phyloP scores from a whole-genome alignment of 495 filamentous ascomycete species.

The Aspergillus olivimuriae region DNA sequence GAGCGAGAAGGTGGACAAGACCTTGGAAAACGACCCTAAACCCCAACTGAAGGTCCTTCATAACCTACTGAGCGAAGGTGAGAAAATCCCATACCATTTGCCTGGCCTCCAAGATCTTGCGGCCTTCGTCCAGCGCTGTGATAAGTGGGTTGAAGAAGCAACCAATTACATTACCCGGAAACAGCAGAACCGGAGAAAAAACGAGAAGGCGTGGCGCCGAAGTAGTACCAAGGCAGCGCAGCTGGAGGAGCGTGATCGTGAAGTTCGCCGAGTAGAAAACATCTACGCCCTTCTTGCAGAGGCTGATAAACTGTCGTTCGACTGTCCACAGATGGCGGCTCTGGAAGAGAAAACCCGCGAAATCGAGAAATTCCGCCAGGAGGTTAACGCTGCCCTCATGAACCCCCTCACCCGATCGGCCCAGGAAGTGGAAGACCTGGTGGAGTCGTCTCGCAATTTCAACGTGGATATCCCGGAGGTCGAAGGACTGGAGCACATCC shows the following conservation, averaged over 20 bases:
- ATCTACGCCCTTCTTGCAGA: slow-evolving; percentile 76
- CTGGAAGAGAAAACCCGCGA: slow-evolving; percentile 82
- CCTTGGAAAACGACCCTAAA: slow-evolving; percentile 72
- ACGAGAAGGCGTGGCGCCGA: slow-evolving; percentile 84
- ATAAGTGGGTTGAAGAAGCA: slow-evolving; percentile 97
- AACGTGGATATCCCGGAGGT: slow-evolving; percentile 95
- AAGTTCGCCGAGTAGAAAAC: slow-evolving; percentile 85
- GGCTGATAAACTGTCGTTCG: slow-evolving; percentile 86
- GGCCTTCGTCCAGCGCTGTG: slow-evolving; percentile 87
- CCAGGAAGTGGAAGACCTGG: slow-evolving; percentile 77
- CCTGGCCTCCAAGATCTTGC: slow-evolving; percentile 75
- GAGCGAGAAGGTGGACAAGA: slow-evolving; percentile 82
- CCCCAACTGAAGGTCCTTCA: slow-evolving; percentile 84
- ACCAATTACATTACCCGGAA: slow-evolving; percentile 96
- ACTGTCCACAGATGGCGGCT: slow-evolving; percentile 85
- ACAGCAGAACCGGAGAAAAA: slow-evolving; percentile 97
- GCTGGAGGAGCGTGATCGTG: slow-evolving; percentile 80
- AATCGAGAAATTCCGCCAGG: slow-evolving; percentile 80
- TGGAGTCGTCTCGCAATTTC: slow-evolving; percentile 80
- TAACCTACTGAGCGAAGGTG: slow-evolving; percentile 83
- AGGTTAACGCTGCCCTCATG: slow-evolving; percentile 62
- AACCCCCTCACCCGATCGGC: slow-evolving; percentile 54
- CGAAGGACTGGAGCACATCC: slow-evolving; percentile 69
- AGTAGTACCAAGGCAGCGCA: slow-evolving; percentile 71
- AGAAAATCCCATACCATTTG: slow-evolving; percentile 92